A percentile compares a stretch with the other conserved stretches of the same genome.
Conservation (phyloP, 176 grass and related monocot genomes). For the Aegilops bicornis region DNA sequence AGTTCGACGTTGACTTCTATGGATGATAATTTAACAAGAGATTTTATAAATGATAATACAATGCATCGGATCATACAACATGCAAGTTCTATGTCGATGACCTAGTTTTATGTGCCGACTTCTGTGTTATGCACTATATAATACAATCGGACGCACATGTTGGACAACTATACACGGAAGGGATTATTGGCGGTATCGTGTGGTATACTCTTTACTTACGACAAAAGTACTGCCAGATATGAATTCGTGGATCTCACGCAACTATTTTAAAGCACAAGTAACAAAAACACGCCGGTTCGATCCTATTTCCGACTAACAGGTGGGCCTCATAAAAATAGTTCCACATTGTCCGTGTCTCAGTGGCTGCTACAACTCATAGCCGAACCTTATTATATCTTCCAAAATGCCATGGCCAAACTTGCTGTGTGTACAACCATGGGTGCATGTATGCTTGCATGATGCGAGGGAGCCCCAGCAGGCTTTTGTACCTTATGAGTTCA, state of each 20-base stretch:
- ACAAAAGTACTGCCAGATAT: background rate
- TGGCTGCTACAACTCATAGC: background rate
- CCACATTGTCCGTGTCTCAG: background rate
- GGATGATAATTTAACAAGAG: background rate
- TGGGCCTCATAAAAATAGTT: background rate
- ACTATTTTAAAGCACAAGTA: background rate
- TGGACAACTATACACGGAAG: background rate
- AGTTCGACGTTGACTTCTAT: background rate
- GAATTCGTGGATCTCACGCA: background rate
- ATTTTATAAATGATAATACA: background rate
- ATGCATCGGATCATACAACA: background rate
- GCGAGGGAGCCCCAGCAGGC: background rate
- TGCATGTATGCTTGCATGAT: background rate
- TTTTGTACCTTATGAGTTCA: constrained; percentile 28
- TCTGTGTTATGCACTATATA: background rate
- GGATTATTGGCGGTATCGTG: background rate
- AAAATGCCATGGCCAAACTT: background rate
- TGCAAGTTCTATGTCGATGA: background rate
- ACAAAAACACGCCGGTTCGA: background rate
- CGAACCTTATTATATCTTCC: background rate
- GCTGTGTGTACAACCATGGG: no score
- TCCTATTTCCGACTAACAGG: background rate
- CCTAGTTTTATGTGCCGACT: background rate
- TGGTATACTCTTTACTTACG: background rate
- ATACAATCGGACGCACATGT: background rate